Evolutionary conservation across 306 rosid genomes (phyloP).

Genomic region (Adenanthera pavonina): DNA sequence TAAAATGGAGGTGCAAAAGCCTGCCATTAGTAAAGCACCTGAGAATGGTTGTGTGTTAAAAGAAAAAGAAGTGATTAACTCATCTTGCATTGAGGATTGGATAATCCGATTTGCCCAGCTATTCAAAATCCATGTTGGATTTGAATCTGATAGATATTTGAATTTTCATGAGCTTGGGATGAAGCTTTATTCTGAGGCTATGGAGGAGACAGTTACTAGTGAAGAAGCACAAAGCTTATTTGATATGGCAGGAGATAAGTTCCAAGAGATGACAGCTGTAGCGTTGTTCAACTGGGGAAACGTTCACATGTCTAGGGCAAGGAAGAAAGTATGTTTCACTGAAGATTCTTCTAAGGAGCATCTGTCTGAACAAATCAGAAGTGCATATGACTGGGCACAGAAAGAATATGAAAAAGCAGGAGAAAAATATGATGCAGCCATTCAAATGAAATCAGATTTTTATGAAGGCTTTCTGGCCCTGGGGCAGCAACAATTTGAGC

Average conservation of each 20-base stretch:
- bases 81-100: constrained; percentile 78
- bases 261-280: constrained; percentile 72
- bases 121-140: constrained; percentile 64
- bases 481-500: constrained; percentile 45
- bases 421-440: constrained; percentile 55
- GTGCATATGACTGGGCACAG: constrained; percentile 55
- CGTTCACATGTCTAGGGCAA: constrained; percentile 63
- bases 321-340: constrained; percentile 53
- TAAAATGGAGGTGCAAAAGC: constrained; percentile 25
- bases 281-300: constrained; percentile 76
- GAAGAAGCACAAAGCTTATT: constrained; percentile 74
- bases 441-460: constrained; percentile 61
- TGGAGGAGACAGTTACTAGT: constrained; percentile 77
- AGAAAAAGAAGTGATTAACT: constrained; percentile 44
- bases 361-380: constrained; percentile 45
- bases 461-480: constrained; percentile 64
- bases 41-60: constrained; percentile 49
- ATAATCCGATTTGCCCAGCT: constrained; percentile 62
- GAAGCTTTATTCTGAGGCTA: constrained; percentile 76
- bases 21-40: constrained; percentile 24
- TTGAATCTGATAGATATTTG: constrained; percentile 66
- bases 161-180: constrained; percentile 70
- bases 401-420: constrained; percentile 54
- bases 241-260: constrained; percentile 61
- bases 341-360: constrained; percentile 50